Conservation (phyloP, 2,329 filamentous ascomycete genomes). For the Aspergillus sp. region DNA sequence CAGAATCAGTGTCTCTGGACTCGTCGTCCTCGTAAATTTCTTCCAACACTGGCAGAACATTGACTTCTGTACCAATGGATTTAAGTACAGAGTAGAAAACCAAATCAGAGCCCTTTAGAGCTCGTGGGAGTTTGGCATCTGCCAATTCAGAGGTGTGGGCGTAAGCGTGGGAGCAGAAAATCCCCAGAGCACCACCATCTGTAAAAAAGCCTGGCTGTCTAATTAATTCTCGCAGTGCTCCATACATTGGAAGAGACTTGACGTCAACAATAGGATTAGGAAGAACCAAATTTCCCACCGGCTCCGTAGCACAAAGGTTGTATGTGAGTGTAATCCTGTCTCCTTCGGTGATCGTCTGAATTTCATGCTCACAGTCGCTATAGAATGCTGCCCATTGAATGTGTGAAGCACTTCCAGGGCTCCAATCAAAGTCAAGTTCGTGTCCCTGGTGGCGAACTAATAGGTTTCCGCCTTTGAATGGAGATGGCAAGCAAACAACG, state of each 20-base stretch:
- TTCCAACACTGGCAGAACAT: conserved; percentile 26
- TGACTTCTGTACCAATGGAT: conserved; percentile 25
- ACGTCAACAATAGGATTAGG: conserved; percentile 19
- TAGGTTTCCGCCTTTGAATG: conserved; percentile 28
- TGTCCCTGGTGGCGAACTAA: conserved; percentile 27
- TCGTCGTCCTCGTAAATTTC: too few relatives aligned
- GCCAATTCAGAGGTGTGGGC: conserved; percentile 32
- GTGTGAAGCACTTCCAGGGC: conserved; percentile 7
- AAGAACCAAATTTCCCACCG: conserved; percentile 21
- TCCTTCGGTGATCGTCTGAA: conserved; percentile 44
- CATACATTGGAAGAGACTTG: background rate
- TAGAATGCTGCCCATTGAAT: conserved; percentile 37
- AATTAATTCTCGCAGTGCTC: too few relatives aligned
- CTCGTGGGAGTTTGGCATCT: conserved; percentile 21
- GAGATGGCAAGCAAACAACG: conserved; percentile 47
- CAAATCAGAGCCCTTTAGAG: conserved; percentile 46
- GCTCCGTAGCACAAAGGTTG: conserved; percentile 47
- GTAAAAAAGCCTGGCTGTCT: too few relatives aligned
- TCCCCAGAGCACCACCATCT: conserved; percentile 39
- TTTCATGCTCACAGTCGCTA: conserved; percentile 33
- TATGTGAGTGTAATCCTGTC: conserved; percentile 57
- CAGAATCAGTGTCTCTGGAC: too few relatives aligned
- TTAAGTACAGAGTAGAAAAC: conserved; percentile 35
- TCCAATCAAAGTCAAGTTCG: conserved; percentile 24
- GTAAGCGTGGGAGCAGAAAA: conserved; percentile 46